These are phyloP conservation scores for Nicotiana benthamiana DNA, from an alignment of 257 asterid genomes.

Conservation along the genomic window DNA sequence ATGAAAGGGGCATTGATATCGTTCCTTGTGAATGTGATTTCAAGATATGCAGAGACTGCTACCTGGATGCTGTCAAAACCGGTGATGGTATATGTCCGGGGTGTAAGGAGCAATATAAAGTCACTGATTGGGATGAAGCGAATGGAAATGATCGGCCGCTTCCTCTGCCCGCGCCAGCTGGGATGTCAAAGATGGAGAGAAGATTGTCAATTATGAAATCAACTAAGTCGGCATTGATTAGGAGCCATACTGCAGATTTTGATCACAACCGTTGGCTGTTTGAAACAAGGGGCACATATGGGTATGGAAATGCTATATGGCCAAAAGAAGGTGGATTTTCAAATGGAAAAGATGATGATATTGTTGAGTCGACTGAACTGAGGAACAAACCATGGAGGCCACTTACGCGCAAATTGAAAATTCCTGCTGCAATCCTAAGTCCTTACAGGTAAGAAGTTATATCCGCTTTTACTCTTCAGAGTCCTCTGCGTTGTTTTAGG, in stretches of 20 bases:
- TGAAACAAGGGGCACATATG: constrained; percentile 72
- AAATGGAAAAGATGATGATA: constrained; percentile 33
- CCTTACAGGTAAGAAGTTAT: constrained; percentile 49
- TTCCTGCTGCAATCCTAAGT: constrained; percentile 71
- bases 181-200: constrained; percentile 61
- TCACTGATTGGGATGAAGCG: constrained; percentile 42
- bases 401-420: constrained; percentile 60
- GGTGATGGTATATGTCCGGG: constrained; percentile 70
- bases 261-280: constrained; percentile 77
- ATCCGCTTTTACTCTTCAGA: not conserved
- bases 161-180: constrained; percentile 47
- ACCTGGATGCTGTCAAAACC: constrained; percentile 47
- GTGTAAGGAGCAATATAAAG: constrained; percentile 63
- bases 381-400: constrained; percentile 75
- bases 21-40: constrained; percentile 73
- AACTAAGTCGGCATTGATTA: constrained; percentile 46
- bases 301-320: constrained; percentile 85
- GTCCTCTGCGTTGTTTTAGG: not conserved
- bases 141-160: constrained; percentile 34
- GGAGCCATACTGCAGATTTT: constrained; percentile 74
- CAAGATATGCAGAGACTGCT: constrained; percentile 71
- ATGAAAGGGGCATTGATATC: constrained; percentile 54
- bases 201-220: constrained; percentile 64
- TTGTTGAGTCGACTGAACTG: constrained; percentile 39
- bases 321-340: constrained; percentile 57